These are phyloP conservation scores for Fomitopsis pinicola DNA, from an alignment of 1,284 basidiomycete genomes.

Conservation along the genomic window DNA sequence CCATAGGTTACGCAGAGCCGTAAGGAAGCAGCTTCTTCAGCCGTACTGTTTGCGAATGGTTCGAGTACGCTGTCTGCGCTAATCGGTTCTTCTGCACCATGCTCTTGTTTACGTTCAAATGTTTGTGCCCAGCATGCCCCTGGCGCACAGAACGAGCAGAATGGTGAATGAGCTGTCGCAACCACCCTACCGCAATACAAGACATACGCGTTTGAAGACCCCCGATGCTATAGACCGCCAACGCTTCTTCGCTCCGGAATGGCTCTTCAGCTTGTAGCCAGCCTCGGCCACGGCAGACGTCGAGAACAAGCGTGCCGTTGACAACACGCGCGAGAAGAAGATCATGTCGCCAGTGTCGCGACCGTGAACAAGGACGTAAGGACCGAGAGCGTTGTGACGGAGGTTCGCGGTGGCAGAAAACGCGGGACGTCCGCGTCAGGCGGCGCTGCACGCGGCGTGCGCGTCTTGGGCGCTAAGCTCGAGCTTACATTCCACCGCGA, in stretches of 20 bases:
- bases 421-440: background rate
- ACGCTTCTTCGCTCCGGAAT: slow-evolving; percentile 78
- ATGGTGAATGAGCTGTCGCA: background rate
- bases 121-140: slow-evolving; percentile 65
- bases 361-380: background rate
- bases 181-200: background rate
- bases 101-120: slow-evolving; percentile 68
- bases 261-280: slow-evolving; percentile 62
- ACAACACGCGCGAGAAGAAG: slow-evolving; percentile 18
- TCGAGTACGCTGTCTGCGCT: slow-evolving; percentile 61
- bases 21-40: slow-evolving; percentile 70
- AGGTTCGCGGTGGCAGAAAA: background rate
- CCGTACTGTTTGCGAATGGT: slow-evolving; percentile 53
- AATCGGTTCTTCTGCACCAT: slow-evolving; percentile 64
- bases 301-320: slow-evolving; percentile 31
- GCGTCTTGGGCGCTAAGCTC: background rate
- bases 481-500: background rate
- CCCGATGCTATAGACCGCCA: slow-evolving; percentile 69
- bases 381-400: background rate
- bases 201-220: slow-evolving; percentile 72
- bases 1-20: slow-evolving; percentile 38
- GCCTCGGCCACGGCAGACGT: slow-evolving; percentile 28
- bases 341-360: slow-evolving; percentile 1
- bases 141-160: slow-evolving; percentile 23
- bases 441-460: background rate